phyloP scores from a whole-genome alignment of 1,284 basidiomycete genomes.

The Heterobasidion annosum region DNA sequence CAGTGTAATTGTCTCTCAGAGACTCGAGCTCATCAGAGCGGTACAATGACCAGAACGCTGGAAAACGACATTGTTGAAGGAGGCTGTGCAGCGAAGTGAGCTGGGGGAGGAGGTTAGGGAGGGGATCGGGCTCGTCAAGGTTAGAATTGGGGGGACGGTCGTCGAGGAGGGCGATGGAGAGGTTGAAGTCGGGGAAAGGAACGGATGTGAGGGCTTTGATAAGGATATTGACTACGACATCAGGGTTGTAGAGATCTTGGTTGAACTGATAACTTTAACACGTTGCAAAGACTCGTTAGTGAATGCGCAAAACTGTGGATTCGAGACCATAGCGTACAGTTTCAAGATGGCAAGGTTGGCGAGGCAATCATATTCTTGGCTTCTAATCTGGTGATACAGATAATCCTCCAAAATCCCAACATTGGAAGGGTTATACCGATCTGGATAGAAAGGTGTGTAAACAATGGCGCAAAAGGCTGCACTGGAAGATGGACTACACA shows the following conservation, averaged over 20 bases:
- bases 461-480: background rate
- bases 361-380: constrained; percentile 86
- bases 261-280: constrained; percentile 90
- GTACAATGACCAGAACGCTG: constrained; percentile 79
- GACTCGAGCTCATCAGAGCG: constrained; percentile 56
- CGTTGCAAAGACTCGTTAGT: no score
- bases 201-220: constrained; percentile 81
- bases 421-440: constrained; percentile 95
- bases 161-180: constrained; percentile 85
- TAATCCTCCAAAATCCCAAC: constrained; percentile 91
- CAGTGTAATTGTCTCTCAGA: constrained; percentile 79
- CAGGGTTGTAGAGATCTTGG: constrained; percentile 85
- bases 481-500: constrained; percentile 30
- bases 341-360: constrained; percentile 89
- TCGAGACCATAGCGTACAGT: constrained; percentile 37
- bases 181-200: constrained; percentile 88
- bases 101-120: constrained; percentile 67
- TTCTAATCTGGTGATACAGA: constrained; percentile 85
- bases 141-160: constrained; percentile 54
- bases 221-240: constrained; percentile 91
- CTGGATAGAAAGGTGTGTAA: constrained; percentile 29
- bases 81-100: constrained; percentile 71
- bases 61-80: constrained; percentile 84
- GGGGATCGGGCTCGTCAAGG: constrained; percentile 74
- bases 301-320: background rate